Evolutionary conservation across 2,329 filamentous ascomycete genomes (phyloP).

Genomic region (Xylariaceae sp.): DNA sequence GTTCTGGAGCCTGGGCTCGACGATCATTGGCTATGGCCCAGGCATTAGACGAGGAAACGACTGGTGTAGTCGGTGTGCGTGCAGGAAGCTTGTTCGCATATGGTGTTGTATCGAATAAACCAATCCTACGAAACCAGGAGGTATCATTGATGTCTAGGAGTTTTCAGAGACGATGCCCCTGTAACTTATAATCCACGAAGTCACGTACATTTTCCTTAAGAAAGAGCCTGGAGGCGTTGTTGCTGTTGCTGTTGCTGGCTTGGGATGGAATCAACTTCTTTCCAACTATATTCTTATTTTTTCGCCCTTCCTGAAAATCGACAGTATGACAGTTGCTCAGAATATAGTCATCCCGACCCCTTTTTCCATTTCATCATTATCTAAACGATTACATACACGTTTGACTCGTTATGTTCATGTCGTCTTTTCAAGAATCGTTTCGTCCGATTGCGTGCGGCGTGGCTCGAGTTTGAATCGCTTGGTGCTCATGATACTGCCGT

Average conservation of each 20-base stretch:
- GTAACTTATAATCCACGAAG: background rate
- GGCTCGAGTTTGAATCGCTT: no score
- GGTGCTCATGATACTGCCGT: background rate
- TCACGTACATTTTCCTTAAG: constrained; percentile 1
- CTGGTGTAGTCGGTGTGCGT: constrained; percentile 28
- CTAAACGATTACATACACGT: background rate
- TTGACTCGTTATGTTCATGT: background rate
- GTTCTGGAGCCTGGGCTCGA: constrained; percentile 24
- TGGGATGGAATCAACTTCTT: background rate
- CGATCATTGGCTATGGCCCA: constrained; percentile 18
- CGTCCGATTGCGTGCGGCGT: no score
- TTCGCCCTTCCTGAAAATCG: constrained; percentile 5
- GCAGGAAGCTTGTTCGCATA: constrained; percentile 19
- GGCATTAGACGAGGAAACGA: constrained; percentile 21
- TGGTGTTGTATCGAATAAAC: constrained; percentile 19
- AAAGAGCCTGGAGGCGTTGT: constrained; percentile 1
- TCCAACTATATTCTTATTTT: background rate
- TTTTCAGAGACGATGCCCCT: background rate
- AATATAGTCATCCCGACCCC: background rate
- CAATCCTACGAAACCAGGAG: background rate
- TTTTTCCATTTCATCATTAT: background rate
- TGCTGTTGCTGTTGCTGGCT: background rate
- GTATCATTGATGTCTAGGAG: background rate
- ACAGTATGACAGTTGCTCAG: constrained; percentile 8
- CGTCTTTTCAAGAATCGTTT: background rate